Evolutionary conservation across 2,329 filamentous ascomycete species (phyloP).

Genomic region (Colletotrichum tofieldiae): DNA sequence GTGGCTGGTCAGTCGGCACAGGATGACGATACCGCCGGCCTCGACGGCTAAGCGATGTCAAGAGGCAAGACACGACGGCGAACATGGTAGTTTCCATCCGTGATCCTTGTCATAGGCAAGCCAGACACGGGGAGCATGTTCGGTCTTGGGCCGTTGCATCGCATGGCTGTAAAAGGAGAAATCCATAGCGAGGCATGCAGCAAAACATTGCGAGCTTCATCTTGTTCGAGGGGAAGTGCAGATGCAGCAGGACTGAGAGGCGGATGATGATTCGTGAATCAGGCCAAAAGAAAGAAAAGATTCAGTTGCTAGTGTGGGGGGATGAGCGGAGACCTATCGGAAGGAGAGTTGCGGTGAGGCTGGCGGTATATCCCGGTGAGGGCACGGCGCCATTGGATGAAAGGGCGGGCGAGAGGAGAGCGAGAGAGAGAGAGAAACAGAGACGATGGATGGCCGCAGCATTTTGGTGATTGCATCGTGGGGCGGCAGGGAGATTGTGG

Average conservation of each 20-base stretch:
- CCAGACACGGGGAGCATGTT: slow-evolving; percentile 21
- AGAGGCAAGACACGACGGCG: slow-evolving; percentile 27
- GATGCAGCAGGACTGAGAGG: slow-evolving; percentile 25
- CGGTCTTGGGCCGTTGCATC: slow-evolving; percentile 33
- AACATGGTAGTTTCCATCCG: slow-evolving; percentile 19
- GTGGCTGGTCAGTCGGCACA: slow-evolving; percentile 5
- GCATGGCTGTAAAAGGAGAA: slow-evolving; percentile 15
- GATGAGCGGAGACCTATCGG: slow-evolving; percentile 43
- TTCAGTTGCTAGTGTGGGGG: slow-evolving; percentile 36
- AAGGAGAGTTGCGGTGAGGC: slow-evolving; percentile 45
- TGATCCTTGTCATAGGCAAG: slow-evolving; percentile 15
- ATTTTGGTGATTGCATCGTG: slow-evolving; percentile 25
- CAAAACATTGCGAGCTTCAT: slow-evolving; percentile 26
- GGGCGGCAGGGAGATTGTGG: slow-evolving; percentile 24
- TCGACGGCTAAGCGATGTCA: background rate
- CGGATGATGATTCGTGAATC: slow-evolving; percentile 33
- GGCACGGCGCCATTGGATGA: slow-evolving; percentile 24
- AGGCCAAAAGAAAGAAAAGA: slow-evolving; percentile 35
- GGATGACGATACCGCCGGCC: background rate
- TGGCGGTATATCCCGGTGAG: slow-evolving; percentile 43
- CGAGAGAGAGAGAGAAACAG: slow-evolving; percentile 21
- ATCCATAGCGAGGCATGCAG: slow-evolving; percentile 13
- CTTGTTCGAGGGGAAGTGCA: slow-evolving; percentile 33
- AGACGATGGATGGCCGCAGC: slow-evolving; percentile 10
- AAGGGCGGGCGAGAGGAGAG: slow-evolving; percentile 1